Conservation (phyloP, 306 rosid species). For the Quercus suber region DNA sequence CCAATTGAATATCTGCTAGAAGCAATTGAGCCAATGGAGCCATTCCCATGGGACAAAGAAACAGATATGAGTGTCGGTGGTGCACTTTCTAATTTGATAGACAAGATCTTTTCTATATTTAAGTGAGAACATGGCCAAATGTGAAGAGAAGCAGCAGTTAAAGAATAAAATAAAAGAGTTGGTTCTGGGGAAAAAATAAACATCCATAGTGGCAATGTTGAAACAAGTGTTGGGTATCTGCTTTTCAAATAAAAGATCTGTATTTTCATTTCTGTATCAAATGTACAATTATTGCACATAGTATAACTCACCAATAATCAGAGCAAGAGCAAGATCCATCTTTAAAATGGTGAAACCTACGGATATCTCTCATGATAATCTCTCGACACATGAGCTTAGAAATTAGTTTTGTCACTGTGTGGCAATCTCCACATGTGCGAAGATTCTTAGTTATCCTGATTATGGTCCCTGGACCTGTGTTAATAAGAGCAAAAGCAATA, state of each 20-base stretch:
- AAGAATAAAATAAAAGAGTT: conserved; percentile 20
- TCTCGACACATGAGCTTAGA: conserved; percentile 40
- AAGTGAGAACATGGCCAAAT: conserved; percentile 23
- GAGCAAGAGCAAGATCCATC: conserved; percentile 52
- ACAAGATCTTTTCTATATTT: conserved; percentile 30
- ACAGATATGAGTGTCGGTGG: conserved; percentile 68
- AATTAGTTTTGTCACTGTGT: conserved; percentile 47
- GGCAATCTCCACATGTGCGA: conserved; percentile 57
- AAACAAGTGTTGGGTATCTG: conserved; percentile 3
- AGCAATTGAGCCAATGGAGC: conserved; percentile 58
- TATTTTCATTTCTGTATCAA: background rate
- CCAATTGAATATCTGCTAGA: conserved; percentile 49
- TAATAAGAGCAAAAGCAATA: conserved; percentile 53
- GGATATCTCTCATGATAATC: conserved; percentile 57
- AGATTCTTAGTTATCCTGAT: conserved; percentile 65
- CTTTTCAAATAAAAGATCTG: conserved; percentile 12
- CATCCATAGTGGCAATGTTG: conserved; percentile 19
- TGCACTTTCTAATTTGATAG: conserved; percentile 18
- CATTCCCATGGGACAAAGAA: conserved; percentile 66
- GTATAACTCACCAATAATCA: conserved; percentile 52
- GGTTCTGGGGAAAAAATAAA: conserved; percentile 12
- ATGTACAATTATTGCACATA: conserved; percentile 6
- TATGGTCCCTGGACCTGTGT: conserved; percentile 39
- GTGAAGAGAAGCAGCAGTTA: conserved; percentile 1
- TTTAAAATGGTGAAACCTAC: conserved; percentile 55